Conservation (phyloP, 148 eudicot genomes). For the Rhododendron molle region DNA sequence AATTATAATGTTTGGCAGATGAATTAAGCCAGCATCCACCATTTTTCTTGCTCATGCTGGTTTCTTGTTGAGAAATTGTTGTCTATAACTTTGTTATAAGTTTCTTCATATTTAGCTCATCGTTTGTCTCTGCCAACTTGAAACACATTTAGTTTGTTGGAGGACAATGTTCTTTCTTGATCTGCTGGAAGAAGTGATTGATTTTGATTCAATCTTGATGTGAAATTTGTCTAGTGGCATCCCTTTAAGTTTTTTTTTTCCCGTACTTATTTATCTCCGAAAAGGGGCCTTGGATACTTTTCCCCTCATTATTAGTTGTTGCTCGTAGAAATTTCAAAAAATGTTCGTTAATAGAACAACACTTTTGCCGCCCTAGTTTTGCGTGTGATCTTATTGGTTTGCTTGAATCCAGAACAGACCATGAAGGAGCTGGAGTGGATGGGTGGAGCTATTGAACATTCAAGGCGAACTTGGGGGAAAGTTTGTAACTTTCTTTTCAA, state of each 20-base stretch:
- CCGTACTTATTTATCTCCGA: background rate
- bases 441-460: background rate
- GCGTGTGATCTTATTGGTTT: background rate
- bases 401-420: constrained; percentile 3
- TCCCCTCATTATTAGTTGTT: background rate
- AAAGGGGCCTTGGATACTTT: background rate
- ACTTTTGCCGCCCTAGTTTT: background rate
- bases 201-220: background rate
- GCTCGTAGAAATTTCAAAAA: background rate
- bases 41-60: background rate
- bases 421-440: constrained; percentile 2
- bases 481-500: background rate
- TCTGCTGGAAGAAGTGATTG: background rate
- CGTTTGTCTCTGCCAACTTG: background rate
- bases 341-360: background rate
- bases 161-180: background rate
- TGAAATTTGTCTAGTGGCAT: background rate
- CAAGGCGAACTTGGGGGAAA: background rate
- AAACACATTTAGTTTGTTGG: background rate
- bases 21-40: background rate
- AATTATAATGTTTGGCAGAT: background rate
- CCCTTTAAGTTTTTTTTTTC: background rate
- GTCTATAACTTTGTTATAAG: background rate
- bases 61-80: constrained; percentile 1
- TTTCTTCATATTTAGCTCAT: background rate